phyloP scores from a whole-genome alignment of 1,139 yeast genomes.

The Diutina rugosa region DNA sequence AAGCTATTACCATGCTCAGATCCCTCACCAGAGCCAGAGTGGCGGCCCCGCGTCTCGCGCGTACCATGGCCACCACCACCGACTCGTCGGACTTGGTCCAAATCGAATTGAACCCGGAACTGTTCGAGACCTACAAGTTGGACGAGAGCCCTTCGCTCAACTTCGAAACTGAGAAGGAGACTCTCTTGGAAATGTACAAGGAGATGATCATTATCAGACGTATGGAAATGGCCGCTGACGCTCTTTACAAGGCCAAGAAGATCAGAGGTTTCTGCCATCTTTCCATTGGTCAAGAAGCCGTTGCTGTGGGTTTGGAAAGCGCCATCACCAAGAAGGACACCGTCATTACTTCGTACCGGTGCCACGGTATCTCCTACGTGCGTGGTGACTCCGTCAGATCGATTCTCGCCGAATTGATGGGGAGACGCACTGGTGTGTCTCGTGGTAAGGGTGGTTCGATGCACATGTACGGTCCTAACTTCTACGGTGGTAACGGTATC shows the following conservation, averaged over 20 bases:
- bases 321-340: conserved; percentile 80
- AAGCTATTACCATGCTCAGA: not conserved
- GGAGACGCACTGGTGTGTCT: conserved; percentile 89
- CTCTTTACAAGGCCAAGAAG: conserved; percentile 94
- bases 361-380: conserved; percentile 96
- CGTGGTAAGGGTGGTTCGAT: conserved; percentile 98
- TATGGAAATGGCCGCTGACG: conserved; percentile 98
- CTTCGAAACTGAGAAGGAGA: conserved; percentile 69
- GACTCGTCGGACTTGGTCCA: conserved; percentile 27
- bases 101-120: conserved; percentile 57
- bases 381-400: conserved; percentile 88
- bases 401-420: conserved; percentile 93
- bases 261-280: conserved; percentile 98
- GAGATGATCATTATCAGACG: conserved; percentile 92
- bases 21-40: not conserved
- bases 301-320: conserved; percentile 95
- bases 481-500: conserved; percentile 98
- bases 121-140: conserved; percentile 79
- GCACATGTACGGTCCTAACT: conserved; percentile 95
- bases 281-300: conserved; percentile 98
- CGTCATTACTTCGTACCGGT: conserved; percentile 92
- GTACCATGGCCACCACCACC: conserved; percentile 16
- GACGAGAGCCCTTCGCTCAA: conserved; percentile 56
- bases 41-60: not conserved
- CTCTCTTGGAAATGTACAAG: conserved; percentile 85